These are phyloP conservation scores for Hyphodiscus hymeniophilus DNA, from an alignment of 495 filamentous ascomycete genomes.

Conservation along the genomic window DNA sequence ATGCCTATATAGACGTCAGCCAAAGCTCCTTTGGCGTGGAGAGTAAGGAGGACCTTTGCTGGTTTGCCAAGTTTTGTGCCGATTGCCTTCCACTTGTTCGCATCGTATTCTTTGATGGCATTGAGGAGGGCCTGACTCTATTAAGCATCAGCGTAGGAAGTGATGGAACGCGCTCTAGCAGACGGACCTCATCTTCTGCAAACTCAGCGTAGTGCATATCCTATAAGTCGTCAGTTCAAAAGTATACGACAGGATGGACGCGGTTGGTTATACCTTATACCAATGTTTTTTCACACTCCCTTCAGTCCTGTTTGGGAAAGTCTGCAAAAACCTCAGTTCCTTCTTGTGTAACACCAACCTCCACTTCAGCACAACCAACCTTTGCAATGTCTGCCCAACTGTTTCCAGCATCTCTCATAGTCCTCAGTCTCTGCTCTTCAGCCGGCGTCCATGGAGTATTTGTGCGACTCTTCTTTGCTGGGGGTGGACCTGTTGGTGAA, in stretches of 20 bases:
- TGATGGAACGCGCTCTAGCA: slow-evolving; percentile 14
- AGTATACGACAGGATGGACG: not conserved
- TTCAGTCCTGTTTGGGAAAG: slow-evolving; percentile 87
- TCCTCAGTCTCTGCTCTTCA: slow-evolving; percentile 87
- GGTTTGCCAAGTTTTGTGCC: slow-evolving; percentile 95
- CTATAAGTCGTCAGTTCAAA: slow-evolving; percentile 25
- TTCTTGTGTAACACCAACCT: slow-evolving; percentile 5
- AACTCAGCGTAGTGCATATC: slow-evolving; percentile 99
- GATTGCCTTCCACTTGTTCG: slow-evolving; percentile 97
- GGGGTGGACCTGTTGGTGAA: slow-evolving; percentile 22
- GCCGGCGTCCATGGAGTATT: slow-evolving; percentile 97
- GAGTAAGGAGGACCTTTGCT: slow-evolving; percentile 61
- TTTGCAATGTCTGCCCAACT: slow-evolving; percentile 98
- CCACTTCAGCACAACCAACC: slow-evolving; percentile 35
- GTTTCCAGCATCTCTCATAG: slow-evolving; percentile 84
- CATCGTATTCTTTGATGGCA: slow-evolving; percentile 97
- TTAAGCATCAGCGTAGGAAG: slow-evolving; percentile 24
- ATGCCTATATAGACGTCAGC: slow-evolving; percentile 55
- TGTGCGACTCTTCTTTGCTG: slow-evolving; percentile 84
- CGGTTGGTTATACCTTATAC: slow-evolving; percentile 73
- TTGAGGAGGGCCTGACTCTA: slow-evolving; percentile 79
- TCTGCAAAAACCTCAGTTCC: slow-evolving; percentile 39
- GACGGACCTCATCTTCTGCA: slow-evolving; percentile 88
- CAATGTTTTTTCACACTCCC: slow-evolving; percentile 99
- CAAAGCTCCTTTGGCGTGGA: not conserved